A percentile compares a stretch with the other conserved stretches of the same genome.
Conservation (phyloP, 495 filamentous ascomycete species). For the Tuber melanosporum region DNA sequence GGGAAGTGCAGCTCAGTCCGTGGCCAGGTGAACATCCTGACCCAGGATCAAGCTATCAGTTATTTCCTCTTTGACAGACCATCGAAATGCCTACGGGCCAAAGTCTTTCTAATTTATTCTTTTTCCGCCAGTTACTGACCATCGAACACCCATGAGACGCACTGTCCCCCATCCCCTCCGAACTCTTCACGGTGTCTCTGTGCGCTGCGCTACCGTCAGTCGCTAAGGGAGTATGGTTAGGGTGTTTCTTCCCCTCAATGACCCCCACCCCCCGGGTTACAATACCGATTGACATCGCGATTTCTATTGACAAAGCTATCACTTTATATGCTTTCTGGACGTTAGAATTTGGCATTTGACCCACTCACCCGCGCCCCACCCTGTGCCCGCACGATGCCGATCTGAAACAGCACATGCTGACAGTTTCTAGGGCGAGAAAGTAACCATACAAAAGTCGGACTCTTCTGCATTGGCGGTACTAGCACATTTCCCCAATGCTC, state of each 20-base stretch:
- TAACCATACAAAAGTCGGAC: not conserved
- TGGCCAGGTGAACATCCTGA: not conserved
- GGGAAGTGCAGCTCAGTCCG: not conserved
- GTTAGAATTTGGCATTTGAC: not conserved
- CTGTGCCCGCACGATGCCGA: not conserved
- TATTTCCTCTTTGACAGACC: not conserved
- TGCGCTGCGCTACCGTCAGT: not conserved
- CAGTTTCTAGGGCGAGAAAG: not conserved
- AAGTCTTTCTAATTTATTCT: not conserved
- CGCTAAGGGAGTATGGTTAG: not conserved
- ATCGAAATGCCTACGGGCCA: not conserved
- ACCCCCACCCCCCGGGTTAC: not conserved
- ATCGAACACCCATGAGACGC: not conserved
- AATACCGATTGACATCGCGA: not conserved
- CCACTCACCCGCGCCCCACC: not conserved
- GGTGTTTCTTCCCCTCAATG: not conserved
- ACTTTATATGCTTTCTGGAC: not conserved
- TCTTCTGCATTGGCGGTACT: not conserved
- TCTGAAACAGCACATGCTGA: not conserved
- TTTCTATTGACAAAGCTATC: not conserved
- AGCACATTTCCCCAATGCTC: not conserved
- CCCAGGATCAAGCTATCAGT: too few species aligned
- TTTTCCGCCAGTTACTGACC: not conserved
- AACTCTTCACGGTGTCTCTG: not conserved
- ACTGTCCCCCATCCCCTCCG: not conserved